These are phyloP conservation scores for Obelidium mucronatum DNA, from an alignment of 192 early-diverging fungal genomes.

Conservation along the genomic window DNA sequence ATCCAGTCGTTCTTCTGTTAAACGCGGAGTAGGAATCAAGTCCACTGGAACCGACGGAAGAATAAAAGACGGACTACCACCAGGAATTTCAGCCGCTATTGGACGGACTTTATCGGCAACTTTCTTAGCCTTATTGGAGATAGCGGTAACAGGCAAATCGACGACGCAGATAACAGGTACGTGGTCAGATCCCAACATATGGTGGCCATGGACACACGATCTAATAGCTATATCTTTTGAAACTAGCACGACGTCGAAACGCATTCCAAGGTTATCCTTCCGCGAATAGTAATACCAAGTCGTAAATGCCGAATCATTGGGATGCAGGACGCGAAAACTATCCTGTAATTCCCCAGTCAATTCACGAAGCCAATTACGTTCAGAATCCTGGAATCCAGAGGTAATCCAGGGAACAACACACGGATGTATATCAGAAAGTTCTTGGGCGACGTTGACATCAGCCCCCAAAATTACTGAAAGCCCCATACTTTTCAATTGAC, in stretches of 20 bases:
- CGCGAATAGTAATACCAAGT: background rate
- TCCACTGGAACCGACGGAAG: background rate
- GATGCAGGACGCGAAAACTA: background rate
- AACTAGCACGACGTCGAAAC: background rate
- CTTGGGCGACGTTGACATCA: background rate
- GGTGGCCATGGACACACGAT: background rate
- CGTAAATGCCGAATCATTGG: background rate
- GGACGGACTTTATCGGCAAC: slow-evolving; percentile 1
- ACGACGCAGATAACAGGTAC: background rate
- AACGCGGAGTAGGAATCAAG: background rate
- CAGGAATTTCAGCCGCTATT: background rate
- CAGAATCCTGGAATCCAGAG: background rate
- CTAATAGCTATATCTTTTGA: background rate
- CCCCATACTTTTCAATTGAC: background rate
- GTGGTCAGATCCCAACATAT: background rate
- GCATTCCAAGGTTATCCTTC: background rate
- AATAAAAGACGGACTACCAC: background rate
- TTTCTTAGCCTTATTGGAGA: slow-evolving; percentile 3
- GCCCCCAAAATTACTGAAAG: background rate
- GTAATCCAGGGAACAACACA: background rate
- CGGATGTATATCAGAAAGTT: background rate
- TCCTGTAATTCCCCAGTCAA: background rate
- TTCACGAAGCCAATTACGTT: background rate
- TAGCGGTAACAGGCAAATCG: background rate
- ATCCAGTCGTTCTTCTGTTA: slow-evolving; percentile 6